Percentiles rank a stretch among this genome's conserved stretches.
Conservation (phyloP, 1,284 basidiomycete genomes). For the Leccinum proliferum region DNA sequence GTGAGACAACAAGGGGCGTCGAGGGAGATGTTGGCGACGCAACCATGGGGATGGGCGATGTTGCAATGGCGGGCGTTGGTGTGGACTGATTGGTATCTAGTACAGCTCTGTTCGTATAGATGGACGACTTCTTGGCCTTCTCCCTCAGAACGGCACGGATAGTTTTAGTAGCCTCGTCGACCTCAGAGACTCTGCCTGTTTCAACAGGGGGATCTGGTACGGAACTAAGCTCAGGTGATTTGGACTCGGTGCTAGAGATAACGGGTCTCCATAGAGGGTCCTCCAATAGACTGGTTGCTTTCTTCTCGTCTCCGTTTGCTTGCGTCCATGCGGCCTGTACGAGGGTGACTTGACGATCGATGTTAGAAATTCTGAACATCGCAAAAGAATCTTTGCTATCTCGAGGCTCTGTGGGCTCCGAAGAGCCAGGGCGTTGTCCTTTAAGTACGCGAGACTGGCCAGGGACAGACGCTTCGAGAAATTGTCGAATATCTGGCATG, state of each 20-base stretch:
- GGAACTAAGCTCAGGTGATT: constrained; percentile 14
- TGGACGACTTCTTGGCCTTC: constrained; percentile 71
- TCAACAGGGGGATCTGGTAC: constrained; percentile 33
- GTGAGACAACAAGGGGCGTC: constrained; percentile 38
- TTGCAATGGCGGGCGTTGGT: constrained; percentile 15
- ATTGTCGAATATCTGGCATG: constrained; percentile 39
- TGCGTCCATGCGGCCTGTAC: constrained; percentile 62
- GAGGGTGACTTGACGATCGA: constrained; percentile 38
- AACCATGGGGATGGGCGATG: constrained; percentile 21
- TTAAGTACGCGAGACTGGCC: constrained; percentile 47
- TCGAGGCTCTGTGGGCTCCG: constrained; percentile 24
- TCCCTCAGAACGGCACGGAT: constrained; percentile 57
- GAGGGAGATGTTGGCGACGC: constrained; percentile 38
- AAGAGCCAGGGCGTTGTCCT: constrained; percentile 32
- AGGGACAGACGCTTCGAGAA: constrained; percentile 37
- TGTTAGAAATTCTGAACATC: constrained; percentile 57
- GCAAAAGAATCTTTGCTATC: constrained; percentile 42
- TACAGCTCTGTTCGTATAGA: constrained; percentile 60
- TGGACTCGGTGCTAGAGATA: constrained; percentile 16
- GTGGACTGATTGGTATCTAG: constrained; percentile 37
- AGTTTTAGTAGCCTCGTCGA: constrained; percentile 64
- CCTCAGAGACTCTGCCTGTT: constrained; percentile 58
- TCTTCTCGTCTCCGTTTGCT: constrained; percentile 51
- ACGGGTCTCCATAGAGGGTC: constrained; percentile 51
- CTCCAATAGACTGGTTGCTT: constrained; percentile 51